Evolutionary conservation across 768 basidiomycete genomes (phyloP).

Genomic region (Serpula lacrymans): DNA sequence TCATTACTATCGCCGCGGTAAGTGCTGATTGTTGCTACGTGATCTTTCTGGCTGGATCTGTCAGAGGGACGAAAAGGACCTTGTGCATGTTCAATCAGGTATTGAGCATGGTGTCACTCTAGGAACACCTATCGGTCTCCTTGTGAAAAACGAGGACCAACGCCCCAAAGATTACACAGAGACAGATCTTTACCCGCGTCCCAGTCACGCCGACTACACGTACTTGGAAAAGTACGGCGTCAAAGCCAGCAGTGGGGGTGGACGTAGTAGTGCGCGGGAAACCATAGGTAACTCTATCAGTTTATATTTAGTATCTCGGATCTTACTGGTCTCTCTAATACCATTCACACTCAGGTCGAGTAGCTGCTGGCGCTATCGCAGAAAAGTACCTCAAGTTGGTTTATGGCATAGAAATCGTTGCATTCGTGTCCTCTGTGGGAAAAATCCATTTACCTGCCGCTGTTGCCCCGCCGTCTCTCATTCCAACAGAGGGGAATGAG

Average conservation of each 20-base stretch:
- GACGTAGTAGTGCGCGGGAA: conserved; percentile 91
- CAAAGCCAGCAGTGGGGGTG: conserved; percentile 96
- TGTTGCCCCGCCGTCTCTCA: conserved; percentile 38
- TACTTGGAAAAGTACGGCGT: conserved; percentile 97
- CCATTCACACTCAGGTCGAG: conserved; percentile 58
- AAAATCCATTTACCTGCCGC: conserved; percentile 77
- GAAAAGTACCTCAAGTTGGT: conserved; percentile 89
- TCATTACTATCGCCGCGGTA: conserved; percentile 1
- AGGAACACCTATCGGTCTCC: conserved; percentile 95
- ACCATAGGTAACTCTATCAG: conserved; percentile 69
- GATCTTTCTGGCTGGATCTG: not conserved
- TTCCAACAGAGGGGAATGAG: conserved; percentile 41
- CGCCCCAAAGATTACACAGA: conserved; percentile 98
- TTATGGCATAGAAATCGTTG: conserved; percentile 91
- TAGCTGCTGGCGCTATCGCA: conserved; percentile 97
- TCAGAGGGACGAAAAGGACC: conserved; percentile 93
- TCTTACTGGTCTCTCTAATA: conserved; percentile 5
- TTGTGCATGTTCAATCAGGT: conserved; percentile 91
- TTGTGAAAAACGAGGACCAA: conserved; percentile 98
- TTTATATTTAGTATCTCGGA: not conserved
- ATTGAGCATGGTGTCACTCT: conserved; percentile 92
- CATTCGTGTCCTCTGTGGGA: conserved; percentile 95
- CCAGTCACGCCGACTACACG: conserved; percentile 96
- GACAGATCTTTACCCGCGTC: conserved; percentile 95
- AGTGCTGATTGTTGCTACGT: not conserved